Base-by-base conservation (phyloP, 208 protist species). In the Wallacemonas collosoma region DNA sequence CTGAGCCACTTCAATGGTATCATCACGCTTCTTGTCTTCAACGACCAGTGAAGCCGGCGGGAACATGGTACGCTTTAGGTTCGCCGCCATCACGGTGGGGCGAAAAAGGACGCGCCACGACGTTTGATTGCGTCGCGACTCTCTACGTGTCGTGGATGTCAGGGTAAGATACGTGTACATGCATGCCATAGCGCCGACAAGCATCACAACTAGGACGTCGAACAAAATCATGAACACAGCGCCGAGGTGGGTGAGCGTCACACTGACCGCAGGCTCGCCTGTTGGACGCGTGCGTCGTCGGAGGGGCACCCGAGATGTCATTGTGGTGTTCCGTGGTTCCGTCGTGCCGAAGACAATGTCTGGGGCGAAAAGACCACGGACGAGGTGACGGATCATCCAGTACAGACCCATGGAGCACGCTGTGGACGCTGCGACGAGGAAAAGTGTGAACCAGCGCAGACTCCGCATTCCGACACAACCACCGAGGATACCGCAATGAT, bases 401-500 rank as follows among this genome's bases (percentile, higher is more conserved):
- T 67, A 85, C 0, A 89, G 4, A 7, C 81, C 86, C 41, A 85
- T 82, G 14, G 15, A 51, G 40, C 71, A 57, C 35, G 80, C 76
- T 26, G 50, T 71, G 43, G 71, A 73, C 45, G 76, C 56, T 6
- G 61, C 75, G 38, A 90, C 14, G 39, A 93, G 76, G 58, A 90
- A 96, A 39, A 88, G 38, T 17, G 75, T 58, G 72, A 97, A 95
- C 82, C 80, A 97, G 12, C 92, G 91, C 47, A 90, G 66, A 51
- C 72, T 93, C 26, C 87, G 82, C 71, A 80, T 68, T 8, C 91
- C 94, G 8, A 96, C 77, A 71, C 90, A 94, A n/a, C 79, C 82
- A 45, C 90, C 91, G 36, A 95, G 45, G 14, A 95, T 66, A 12
- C 74, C 74, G 68, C 90, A 95, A 72, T 96, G 93, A 61, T 95